Conservation (phyloP, 225 moss, liverwort and hornwort species). For the Anthoceros angustus region DNA sequence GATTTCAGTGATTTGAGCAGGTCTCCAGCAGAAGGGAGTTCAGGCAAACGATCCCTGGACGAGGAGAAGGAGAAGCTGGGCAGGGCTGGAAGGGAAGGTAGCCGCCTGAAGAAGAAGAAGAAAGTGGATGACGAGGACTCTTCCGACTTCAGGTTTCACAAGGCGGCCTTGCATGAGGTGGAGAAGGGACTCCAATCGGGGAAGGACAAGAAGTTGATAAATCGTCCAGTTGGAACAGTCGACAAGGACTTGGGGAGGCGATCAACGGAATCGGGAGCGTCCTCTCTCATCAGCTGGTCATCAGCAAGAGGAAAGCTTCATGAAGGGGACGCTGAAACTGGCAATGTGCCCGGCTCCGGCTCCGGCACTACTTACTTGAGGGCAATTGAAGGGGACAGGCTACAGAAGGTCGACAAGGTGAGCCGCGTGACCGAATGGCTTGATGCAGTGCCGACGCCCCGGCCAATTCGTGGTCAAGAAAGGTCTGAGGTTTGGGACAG, state of each 20-base stretch:
- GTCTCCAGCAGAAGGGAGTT: not conserved
- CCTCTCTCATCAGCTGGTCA: too few species aligned
- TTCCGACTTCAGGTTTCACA: not conserved
- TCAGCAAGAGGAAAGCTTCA: too few species aligned
- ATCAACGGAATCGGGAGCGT: too few species aligned
- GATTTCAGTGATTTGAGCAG: not conserved
- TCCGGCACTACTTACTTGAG: too few species aligned
- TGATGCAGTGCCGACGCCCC: not conserved
- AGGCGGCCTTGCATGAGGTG: not conserved
- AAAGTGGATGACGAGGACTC: not conserved
- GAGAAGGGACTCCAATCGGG: not conserved
- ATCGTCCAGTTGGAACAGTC: not conserved
- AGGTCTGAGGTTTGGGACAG: not conserved
- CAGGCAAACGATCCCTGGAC: not conserved
- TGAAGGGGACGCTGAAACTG: too few species aligned
- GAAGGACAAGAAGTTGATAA: not conserved
- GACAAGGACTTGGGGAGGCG: too few species aligned
- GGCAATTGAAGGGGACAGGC: not conserved
- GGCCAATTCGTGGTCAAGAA: not conserved
- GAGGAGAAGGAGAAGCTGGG: conserved; percentile 1
- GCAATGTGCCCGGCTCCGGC: too few species aligned
- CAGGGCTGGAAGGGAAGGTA: not conserved
- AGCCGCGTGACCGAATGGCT: not conserved
- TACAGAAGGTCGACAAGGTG: not conserved
- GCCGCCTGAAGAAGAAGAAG: not conserved